These are phyloP conservation scores for Annulohypoxylon moriforme DNA, from an alignment of 495 filamentous ascomycete genomes.

Conservation along the genomic window DNA sequence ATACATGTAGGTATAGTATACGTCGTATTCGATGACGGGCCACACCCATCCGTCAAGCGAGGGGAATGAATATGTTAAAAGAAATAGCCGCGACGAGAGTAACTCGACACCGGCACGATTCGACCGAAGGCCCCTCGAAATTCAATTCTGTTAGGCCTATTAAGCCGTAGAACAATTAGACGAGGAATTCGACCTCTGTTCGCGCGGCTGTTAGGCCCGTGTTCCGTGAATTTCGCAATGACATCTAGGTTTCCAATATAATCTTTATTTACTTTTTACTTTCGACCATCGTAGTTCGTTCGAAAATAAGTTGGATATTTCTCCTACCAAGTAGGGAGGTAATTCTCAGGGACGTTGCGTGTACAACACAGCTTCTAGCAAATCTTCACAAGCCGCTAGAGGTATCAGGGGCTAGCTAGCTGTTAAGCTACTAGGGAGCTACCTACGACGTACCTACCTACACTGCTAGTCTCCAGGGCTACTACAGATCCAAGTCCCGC, in stretches of 20 bases:
- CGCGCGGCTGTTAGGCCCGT: slow-evolving; percentile 39
- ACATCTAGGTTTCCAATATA: slow-evolving; percentile 10
- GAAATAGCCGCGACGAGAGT: slow-evolving; percentile 39
- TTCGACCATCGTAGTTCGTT: background rate
- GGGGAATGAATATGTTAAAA: slow-evolving; percentile 16
- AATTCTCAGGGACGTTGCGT: slow-evolving; percentile 9
- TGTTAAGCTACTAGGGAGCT: too few relatives aligned
- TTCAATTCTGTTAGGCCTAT: background rate
- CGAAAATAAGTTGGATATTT: background rate
- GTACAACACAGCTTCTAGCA: background rate
- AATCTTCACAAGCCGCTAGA: slow-evolving; percentile 12
- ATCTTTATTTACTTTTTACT: background rate
- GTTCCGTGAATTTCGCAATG: slow-evolving; percentile 30
- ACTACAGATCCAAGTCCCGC: slow-evolving; percentile 25
- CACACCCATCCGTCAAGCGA: slow-evolving; percentile 41
- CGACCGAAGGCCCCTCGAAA: slow-evolving; percentile 21
- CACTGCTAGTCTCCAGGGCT: background rate
- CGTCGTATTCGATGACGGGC: slow-evolving; percentile 32
- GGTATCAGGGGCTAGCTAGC: background rate
- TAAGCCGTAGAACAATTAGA: slow-evolving; percentile 19
- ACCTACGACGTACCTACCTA: background rate
- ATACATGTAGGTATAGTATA: slow-evolving; percentile 14
- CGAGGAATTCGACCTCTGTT: slow-evolving; percentile 19
- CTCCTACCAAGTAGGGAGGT: background rate
- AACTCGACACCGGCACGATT: slow-evolving; percentile 19